Conservation (phyloP, 306 rosid species). For the Begonia masoniana region DNA sequence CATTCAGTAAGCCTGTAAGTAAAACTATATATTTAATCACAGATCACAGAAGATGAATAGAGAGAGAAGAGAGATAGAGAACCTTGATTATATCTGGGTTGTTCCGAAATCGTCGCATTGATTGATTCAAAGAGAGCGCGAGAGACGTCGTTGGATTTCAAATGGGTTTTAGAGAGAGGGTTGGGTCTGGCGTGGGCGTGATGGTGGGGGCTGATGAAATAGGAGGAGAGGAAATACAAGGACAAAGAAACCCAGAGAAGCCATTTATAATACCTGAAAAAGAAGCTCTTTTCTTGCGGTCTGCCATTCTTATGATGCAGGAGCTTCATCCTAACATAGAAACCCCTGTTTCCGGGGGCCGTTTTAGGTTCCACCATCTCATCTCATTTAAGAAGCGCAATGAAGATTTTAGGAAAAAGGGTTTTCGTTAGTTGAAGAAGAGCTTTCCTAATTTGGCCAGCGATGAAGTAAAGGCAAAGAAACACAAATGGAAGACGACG, state of each 20-base stretch:
- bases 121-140: slow-evolving; percentile 41
- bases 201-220: slow-evolving; percentile 34
- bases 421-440: slow-evolving; percentile 25
- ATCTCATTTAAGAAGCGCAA: slow-evolving; percentile 14
- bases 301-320: slow-evolving; percentile 43
- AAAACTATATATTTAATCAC: too few relatives aligned
- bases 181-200: slow-evolving; percentile 5
- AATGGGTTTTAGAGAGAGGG: slow-evolving; percentile 19
- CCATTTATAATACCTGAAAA: slow-evolving; percentile 54
- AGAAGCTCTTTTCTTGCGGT: slow-evolving; percentile 37
- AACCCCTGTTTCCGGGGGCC: slow-evolving; percentile 32
- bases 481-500: slow-evolving; percentile 27
- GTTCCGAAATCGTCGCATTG: slow-evolving; percentile 10
- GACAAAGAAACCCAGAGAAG: slow-evolving; percentile 73
- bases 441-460: slow-evolving; percentile 58
- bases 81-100: slow-evolving; percentile 19
- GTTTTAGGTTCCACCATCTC: slow-evolving; percentile 33
- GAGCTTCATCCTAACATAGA: slow-evolving; percentile 75
- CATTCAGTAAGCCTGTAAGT: slow-evolving; percentile 20
- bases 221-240: slow-evolving; percentile 65
- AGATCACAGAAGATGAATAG: too few relatives aligned
- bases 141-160: slow-evolving; percentile 23
- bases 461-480: slow-evolving; percentile 51
- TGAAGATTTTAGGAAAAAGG: slow-evolving; percentile 5
- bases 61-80: too few relatives aligned